Conservation (phyloP, 2,329 filamentous ascomycete species). For the Ilyonectria destructans region DNA sequence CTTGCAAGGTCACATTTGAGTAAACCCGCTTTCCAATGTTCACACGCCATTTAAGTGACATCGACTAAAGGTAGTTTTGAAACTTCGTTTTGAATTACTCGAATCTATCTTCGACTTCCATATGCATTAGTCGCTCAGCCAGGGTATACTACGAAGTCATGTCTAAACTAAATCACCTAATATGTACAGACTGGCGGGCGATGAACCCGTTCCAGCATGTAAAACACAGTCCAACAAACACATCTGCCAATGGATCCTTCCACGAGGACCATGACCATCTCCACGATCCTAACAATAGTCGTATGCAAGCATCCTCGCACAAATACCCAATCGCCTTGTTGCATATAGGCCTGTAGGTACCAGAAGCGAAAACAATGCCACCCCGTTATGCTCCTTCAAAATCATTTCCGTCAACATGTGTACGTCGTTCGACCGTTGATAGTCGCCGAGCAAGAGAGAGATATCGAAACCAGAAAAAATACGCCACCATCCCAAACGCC, state of each 20-base stretch:
- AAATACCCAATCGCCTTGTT: constrained; percentile 45
- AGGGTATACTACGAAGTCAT: constrained; percentile 58
- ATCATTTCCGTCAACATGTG: constrained; percentile 50
- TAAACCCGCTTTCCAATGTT: not conserved
- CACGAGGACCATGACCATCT: constrained; percentile 36
- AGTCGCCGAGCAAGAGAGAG: constrained; percentile 50
- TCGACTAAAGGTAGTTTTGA: not conserved
- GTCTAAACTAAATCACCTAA: constrained; percentile 52
- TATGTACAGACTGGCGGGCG: constrained; percentile 48
- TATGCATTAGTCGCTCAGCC: constrained; percentile 54
- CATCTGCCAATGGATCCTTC: constrained; percentile 40
- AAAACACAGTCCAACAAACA: constrained; percentile 43
- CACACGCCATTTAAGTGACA: not conserved
- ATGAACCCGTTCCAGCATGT: constrained; percentile 41
- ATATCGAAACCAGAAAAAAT: constrained; percentile 47
- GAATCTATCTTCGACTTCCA: constrained; percentile 47
- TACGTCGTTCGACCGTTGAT: constrained; percentile 49
- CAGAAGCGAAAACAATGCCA: constrained; percentile 40
- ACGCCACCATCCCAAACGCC: constrained; percentile 49
- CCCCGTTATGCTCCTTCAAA: constrained; percentile 43
- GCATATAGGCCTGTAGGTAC: constrained; percentile 31
- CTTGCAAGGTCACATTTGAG: not conserved
- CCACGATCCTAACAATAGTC: constrained; percentile 36
- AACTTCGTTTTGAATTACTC: constrained; percentile 39
- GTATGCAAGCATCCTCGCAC: constrained; percentile 43